A percentile compares a stretch with the other conserved stretches of the same genome.
Conservation (phyloP, 345 rosid species). For the Aegle marmelos region DNA sequence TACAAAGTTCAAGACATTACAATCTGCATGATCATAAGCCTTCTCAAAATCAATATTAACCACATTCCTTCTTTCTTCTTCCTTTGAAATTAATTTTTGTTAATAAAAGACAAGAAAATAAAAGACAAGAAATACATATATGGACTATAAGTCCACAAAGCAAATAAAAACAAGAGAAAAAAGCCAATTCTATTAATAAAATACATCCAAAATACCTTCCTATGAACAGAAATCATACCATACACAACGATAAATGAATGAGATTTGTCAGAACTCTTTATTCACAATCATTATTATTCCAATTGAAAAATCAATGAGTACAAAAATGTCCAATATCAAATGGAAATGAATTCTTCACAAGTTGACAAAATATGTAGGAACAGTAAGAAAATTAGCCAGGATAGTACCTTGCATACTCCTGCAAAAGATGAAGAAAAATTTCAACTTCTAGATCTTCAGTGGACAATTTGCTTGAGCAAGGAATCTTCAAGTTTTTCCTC, state of each 20-base stretch:
- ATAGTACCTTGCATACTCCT: constrained; percentile 59
- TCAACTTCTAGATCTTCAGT: constrained; percentile 85
- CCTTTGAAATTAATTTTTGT: too few species aligned
- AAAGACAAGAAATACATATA: not conserved
- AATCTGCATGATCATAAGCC: too few species aligned
- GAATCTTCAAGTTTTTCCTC: constrained; percentile 56
- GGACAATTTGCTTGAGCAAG: constrained; percentile 80
- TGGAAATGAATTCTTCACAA: constrained; percentile 4
- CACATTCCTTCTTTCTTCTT: too few species aligned
- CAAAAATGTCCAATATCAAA: not conserved
- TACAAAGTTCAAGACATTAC: too few species aligned
- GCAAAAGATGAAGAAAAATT: constrained; percentile 75
- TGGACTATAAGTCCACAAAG: not conserved
- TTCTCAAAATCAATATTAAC: too few species aligned
- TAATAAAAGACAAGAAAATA: not conserved
- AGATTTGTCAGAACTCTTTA: not conserved
- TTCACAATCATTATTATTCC: not conserved
- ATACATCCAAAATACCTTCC: not conserved
- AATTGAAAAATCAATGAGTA: not conserved
- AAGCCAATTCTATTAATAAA: not conserved
- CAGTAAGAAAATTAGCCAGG: not conserved
- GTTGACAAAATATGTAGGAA: not conserved
- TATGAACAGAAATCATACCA: not conserved
- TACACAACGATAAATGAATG: not conserved
- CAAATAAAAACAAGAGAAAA: not conserved